phyloP scores from a whole-genome alignment of 2,329 filamentous ascomycete species.

The Fusarium camptoceras region DNA sequence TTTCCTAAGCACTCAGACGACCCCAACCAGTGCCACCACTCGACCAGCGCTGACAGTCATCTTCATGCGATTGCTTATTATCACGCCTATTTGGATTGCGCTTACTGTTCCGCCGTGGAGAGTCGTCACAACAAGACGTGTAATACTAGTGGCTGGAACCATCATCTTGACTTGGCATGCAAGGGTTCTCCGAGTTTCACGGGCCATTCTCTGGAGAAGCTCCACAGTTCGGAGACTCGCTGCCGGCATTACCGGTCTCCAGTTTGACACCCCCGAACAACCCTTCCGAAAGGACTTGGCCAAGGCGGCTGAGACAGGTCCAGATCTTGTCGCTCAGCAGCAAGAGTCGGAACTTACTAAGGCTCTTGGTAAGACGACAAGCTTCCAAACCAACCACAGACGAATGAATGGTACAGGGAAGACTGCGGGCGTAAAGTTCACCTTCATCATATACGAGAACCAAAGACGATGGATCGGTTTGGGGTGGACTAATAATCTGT shows the following conservation, averaged over 20 bases:
- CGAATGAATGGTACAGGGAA: slow-evolving; percentile 56
- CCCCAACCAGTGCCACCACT: slow-evolving; percentile 90
- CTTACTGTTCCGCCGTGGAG: slow-evolving; percentile 85
- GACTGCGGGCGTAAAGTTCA: slow-evolving; percentile 89
- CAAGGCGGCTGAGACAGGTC: slow-evolving; percentile 41
- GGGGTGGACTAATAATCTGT: slow-evolving; percentile 92
- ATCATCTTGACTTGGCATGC: slow-evolving; percentile 92
- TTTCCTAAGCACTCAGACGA: slow-evolving; percentile 90
- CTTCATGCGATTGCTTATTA: slow-evolving; percentile 87
- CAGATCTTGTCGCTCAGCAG: slow-evolving; percentile 28
- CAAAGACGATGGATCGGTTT: slow-evolving; percentile 94
- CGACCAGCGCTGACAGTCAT: slow-evolving; percentile 89
- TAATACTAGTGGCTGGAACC: slow-evolving; percentile 88
- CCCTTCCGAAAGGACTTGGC: slow-evolving; percentile 46
- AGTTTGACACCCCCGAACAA: slow-evolving; percentile 68
- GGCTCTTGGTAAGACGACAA: slow-evolving; percentile 51
- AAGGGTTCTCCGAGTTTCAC: slow-evolving; percentile 82
- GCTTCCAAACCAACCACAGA: slow-evolving; percentile 46
- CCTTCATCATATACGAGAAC: slow-evolving; percentile 96
- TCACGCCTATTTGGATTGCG: slow-evolving; percentile 88
- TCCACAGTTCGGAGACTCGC: slow-evolving; percentile 76
- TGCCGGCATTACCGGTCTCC: slow-evolving; percentile 81
- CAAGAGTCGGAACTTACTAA: slow-evolving; percentile 61
- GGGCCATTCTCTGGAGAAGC: slow-evolving; percentile 92
- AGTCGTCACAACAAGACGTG: slow-evolving; percentile 86